Base-by-base conservation (phyloP, 148 eudicot species). In the Selenicereus undatus region DNA sequence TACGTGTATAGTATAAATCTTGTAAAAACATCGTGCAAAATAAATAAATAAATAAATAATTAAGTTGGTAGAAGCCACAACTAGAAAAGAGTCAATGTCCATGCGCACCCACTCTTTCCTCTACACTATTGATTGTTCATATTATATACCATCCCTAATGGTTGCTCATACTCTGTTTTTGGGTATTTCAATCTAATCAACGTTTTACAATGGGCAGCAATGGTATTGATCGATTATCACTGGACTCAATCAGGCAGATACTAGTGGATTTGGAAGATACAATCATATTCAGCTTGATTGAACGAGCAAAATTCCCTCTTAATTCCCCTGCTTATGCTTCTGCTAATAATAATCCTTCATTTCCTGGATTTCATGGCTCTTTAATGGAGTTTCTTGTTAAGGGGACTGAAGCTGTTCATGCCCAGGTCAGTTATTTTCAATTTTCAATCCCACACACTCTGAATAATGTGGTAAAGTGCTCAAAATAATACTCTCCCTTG, bases 251-350 rank as follows among this genome's bases (percentile, higher is more conserved):
- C 18, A 84, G 96, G 77, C 51, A 86, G 71, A 79, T 85, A 70
- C 72, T 95, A 60, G 85, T 93, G 58, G 83, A 90, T 29, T 89
- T 88, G 82, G 98, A 95, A 84, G 98, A 93, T 68, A 90, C 91
- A 54, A 95, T 95, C 51, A 81, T 95, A 30, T 93, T 87, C 84
- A 81, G 83, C 76, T 91, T 95, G 29, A 91, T 95, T 21, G 91
- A 89, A 82, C 86, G 99, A 78, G 86, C 95, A 0, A 87, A 90
- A 24, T 89, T 83, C 79, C 94, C 97, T 16, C 73, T 86, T 4
- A 93, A 91, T 81, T 84, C 89, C 17, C 91, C 22, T 88, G 92
- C 89, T 70, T 81, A 64, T 72, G 32, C 71, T 22, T 60, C 51
- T 11, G 17, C 22, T 22, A 64, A 65, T 74, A 60, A 35, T 13